Evolutionary conservation across 2,329 filamentous ascomycete species (phyloP), one percentile per base, ranked within the genome.

Genomic region (Pestalotiopsis sp.): DNA sequence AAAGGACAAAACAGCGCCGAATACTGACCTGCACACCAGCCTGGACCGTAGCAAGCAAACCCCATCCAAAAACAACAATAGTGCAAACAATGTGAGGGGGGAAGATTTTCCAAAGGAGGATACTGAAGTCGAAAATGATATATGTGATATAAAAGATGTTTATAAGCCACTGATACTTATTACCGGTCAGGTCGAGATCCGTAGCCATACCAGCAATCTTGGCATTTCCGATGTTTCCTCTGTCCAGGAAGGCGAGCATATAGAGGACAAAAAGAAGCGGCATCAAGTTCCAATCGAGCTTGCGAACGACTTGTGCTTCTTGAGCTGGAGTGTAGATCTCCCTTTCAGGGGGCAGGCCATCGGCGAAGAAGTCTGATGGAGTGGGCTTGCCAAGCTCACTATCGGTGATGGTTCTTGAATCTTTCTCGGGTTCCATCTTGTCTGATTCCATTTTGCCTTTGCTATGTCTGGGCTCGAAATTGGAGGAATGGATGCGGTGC

Each of bases 31-130:
- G 72, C 4, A 78, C 76, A 6, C 82, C 83, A 0, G 83, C 84
- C 1, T 84, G 77, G 2, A 83, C 84, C 69, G 86, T 83, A 1
- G 84, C 85, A 11, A 82, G 75, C 7, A 94, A 4, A 80, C 80
- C 5, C 84, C 84, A 87, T 9, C 81, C 79, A 39, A 86, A 75
- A 80, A 86, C 85, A 7, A 86, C 76, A 67, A 86, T 83, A 0
- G 82, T 81, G 66, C 86, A 82, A 82, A 84, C 85, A 74, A 81
- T 83, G 65, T 81, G 84, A 1, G 84, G 83, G 36, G 76, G 79
- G 2, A 84, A 71, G 65, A 82, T 83, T 71, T 86, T 87, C 59
- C 87, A 74, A 7, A 85, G 61, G 41, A 74, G 70, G 70, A 72
- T 20, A 71, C 72, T 17, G 85, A 88, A 91, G 77, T 91, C 77